Evolutionary conservation across 2,329 filamentous ascomycete species (phyloP), one percentile per base, ranked within the genome.

Genomic region (Macrophomina tecta): DNA sequence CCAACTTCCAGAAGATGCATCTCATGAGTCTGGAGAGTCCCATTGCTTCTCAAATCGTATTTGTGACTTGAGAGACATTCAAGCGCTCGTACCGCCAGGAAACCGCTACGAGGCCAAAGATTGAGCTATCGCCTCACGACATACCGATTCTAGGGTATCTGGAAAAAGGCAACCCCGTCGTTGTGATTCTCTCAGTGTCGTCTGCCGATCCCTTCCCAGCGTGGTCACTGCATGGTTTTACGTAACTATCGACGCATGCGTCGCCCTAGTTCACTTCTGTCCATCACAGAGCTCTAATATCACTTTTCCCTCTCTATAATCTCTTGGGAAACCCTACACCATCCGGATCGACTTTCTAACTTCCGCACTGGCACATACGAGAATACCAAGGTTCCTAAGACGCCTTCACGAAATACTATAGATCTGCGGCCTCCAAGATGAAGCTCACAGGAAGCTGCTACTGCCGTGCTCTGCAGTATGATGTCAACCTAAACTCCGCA

Each of bases 381-480:
- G 42, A 14, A n/a, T n/a, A 45, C 4, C 2, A 23, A 23, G 23
- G 23, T 23, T 23, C 23, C 23, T 23, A 23, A 14, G 2, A 1
- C 18, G 16, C 5, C 36, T 63, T 45, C 18, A 51, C 45, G 12
- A 8, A 38, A 3, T 23, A 4, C 9, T 18, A 18, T 38, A 32
- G 16, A 38, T 5, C 45, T 32, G n/a, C n/a, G 5, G 2, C 30
- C 46, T n/a, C 5, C 48, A 46, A 9, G 5, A 68, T 74, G 55
- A 58, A 69, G 34, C 69, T 76, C 46, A 76, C 76, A 1, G 81
- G 82, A 23, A 79, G 77, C 46, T 87, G 84, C 74, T 83, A 81
- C 72, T 86, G 85, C 71, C 75, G 77, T 66, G 76, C 76, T 8
- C 77, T 86, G 65, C 75, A 77, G 36, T 87, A 86, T 68, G 74